Evolutionary conservation across 257 asterid species (phyloP).

Genomic region (Ajuga chamaepitys): DNA sequence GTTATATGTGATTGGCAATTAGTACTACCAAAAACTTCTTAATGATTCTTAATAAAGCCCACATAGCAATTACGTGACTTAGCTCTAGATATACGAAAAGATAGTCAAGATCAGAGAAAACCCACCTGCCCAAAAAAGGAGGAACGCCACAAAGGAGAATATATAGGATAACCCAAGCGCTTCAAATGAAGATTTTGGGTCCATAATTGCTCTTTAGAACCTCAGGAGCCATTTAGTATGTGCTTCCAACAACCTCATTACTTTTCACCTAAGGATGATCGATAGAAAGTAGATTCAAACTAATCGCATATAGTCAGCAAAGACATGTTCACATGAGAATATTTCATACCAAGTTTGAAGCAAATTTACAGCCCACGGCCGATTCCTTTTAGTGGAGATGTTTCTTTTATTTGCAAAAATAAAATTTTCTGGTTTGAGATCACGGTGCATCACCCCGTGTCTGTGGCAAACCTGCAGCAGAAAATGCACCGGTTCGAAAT

Average conservation of each 20-base stretch:
- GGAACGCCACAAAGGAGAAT: constrained; percentile 77
- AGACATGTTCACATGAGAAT: not conserved
- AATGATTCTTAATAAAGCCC: not conserved
- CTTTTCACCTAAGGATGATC: constrained; percentile 35
- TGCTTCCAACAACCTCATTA: constrained; percentile 79
- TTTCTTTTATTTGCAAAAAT: too few relatives aligned
- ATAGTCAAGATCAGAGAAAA: constrained; percentile 7
- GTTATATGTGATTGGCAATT: too few relatives aligned
- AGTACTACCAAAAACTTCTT: not conserved
- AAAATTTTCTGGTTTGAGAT: too few relatives aligned
- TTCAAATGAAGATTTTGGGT: constrained; percentile 61
- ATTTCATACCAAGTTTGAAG: constrained; percentile 53
- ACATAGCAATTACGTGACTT: not conserved
- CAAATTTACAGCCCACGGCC: too few relatives aligned
- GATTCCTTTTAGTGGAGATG: too few relatives aligned
- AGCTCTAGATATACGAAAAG: too few relatives aligned
- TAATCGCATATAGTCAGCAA: not conserved
- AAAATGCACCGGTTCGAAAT: too few relatives aligned
- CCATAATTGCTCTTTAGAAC: constrained; percentile 66
- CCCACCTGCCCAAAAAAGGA: constrained; percentile 81
- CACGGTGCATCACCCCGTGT: too few relatives aligned
- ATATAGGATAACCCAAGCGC: constrained; percentile 69
- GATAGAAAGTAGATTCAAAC: not conserved
- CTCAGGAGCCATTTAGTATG: constrained; percentile 83
- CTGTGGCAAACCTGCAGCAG: too few relatives aligned